Evolutionary conservation across 208 protist genomes (phyloP).

Genomic region (Leishmania arabica): DNA sequence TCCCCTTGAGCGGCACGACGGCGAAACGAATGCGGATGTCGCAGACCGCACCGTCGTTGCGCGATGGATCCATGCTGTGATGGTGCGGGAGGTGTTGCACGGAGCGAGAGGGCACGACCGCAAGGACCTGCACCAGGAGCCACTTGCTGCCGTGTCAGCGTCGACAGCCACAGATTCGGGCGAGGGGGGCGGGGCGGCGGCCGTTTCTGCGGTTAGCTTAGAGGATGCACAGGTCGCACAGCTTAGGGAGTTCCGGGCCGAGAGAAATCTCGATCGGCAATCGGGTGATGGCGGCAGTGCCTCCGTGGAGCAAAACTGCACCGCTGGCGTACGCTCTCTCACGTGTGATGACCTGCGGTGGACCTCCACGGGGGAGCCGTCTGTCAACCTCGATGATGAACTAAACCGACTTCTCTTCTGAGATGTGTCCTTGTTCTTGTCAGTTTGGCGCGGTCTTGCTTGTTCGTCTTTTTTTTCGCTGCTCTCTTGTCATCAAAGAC

Average conservation of each 20-base stretch:
- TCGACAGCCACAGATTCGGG: background rate
- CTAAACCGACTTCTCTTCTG: conserved; percentile 52
- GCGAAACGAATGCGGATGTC: conserved; percentile 15
- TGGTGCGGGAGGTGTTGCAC: background rate
- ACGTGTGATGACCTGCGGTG: background rate
- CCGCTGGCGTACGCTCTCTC: background rate
- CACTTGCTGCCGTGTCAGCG: background rate
- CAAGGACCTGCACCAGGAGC: background rate
- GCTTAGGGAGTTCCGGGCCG: background rate
- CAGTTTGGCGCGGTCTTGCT: too few relatives aligned
- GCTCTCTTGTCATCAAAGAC: background rate
- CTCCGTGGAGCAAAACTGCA: background rate
- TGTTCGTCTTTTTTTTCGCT: background rate
- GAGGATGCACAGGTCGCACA: background rate
- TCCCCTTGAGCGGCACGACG: conserved; percentile 9
- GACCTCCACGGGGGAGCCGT: conserved; percentile 9
- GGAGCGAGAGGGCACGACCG: too few relatives aligned
- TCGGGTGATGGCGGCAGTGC: conserved; percentile 10
- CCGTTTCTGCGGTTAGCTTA: background rate
- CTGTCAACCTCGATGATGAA: conserved; percentile 70
- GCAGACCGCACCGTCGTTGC: conserved; percentile 21
- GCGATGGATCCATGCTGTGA: conserved; percentile 12
- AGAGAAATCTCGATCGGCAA: background rate
- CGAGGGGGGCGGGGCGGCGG: background rate
- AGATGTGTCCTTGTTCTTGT: background rate